Conservation (phyloP, 768 basidiomycete species). For the Sistotremastrum suecicum region DNA sequence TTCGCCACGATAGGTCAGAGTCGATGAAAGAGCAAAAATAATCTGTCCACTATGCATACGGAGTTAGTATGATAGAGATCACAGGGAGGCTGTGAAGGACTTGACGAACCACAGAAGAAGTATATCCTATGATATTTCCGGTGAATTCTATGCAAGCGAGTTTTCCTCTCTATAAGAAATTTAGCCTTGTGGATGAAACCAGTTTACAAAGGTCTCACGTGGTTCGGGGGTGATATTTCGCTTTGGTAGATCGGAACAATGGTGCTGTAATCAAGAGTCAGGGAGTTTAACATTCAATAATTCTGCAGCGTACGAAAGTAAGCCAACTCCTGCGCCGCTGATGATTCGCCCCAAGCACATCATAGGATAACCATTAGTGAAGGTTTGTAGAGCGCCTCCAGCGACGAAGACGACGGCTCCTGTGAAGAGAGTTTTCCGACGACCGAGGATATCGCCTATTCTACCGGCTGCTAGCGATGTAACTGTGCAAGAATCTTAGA, state of each 20-base stretch:
- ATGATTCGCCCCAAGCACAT: slow-evolving; percentile 79
- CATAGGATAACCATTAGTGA: slow-evolving; percentile 58
- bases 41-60: slow-evolving; percentile 61
- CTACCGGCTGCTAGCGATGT: slow-evolving; percentile 82
- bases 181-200: background rate
- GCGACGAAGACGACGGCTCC: slow-evolving; percentile 78
- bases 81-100: background rate
- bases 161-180: slow-evolving; percentile 53
- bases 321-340: slow-evolving; percentile 81
- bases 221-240: slow-evolving; percentile 87
- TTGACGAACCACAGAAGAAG: slow-evolving; percentile 65
- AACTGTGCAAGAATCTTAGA: slow-evolving; percentile 27
- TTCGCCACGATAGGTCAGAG: slow-evolving; percentile 79
- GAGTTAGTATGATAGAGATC: background rate
- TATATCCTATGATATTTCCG: slow-evolving; percentile 83
- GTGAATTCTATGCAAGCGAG: slow-evolving; percentile 95
- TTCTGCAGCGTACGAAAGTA: slow-evolving; percentile 45
- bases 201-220: slow-evolving; percentile 32
- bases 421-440: slow-evolving; percentile 68
- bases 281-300: background rate
- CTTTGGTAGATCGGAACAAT: slow-evolving; percentile 93
- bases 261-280: slow-evolving; percentile 36
- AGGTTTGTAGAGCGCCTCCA: slow-evolving; percentile 78
- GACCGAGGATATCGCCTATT: slow-evolving; percentile 78
- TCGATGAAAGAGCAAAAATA: slow-evolving; percentile 87